Evolutionary conservation across 495 filamentous ascomycete species (phyloP), one percentile per base, ranked within the genome.

Genomic region (Xanthoparmelia taractica): DNA sequence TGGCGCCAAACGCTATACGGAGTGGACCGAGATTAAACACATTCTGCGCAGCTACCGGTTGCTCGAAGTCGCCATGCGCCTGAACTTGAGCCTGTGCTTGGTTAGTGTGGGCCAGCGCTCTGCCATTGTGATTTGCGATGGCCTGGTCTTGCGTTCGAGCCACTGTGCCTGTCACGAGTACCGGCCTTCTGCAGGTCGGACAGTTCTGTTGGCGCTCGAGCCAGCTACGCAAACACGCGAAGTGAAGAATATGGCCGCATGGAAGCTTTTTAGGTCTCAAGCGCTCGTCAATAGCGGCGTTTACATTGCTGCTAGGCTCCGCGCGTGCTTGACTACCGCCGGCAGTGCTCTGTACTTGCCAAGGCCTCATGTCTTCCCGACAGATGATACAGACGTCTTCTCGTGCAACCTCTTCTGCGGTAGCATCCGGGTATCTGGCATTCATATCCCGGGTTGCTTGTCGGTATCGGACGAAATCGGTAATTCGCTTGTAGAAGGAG

Each of bases 381-480:
- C 94, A 98, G 62, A 98, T 96, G 71, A 98, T 98, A 71, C 94
- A 98, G 17, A 93, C 93, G 67, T 96, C 88, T 68, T 96, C 93
- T 56, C 89, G 80, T 25, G 76, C 77, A 25, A 97, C 80, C 64
- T 98, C 94, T 64, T 96, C 92, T 10, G 83, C 78, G 8, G 89
- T 96, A 18, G 94, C 94, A 73, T 98, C 95, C 31, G 91, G 88
- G 70, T 97, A 97, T 68, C 88, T 82, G 54, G 85, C 83, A 69
- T 92, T 89, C 93, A 98, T 97, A 69, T 97, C 88, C 57, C 85
- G 80, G 0, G 94, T 88, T 13, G 95, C 94, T 66, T 90, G 87
- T 36, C 92, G 84, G 69, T 97, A 98, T 50, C 88, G 82, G 58
- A 96, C 72, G 69, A 96, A 92, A 69, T 95, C 92, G 67, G 84